phyloP scores from a whole-genome alignment of 73 alveolate genomes.

The Tetrahymena malaccensis region DNA sequence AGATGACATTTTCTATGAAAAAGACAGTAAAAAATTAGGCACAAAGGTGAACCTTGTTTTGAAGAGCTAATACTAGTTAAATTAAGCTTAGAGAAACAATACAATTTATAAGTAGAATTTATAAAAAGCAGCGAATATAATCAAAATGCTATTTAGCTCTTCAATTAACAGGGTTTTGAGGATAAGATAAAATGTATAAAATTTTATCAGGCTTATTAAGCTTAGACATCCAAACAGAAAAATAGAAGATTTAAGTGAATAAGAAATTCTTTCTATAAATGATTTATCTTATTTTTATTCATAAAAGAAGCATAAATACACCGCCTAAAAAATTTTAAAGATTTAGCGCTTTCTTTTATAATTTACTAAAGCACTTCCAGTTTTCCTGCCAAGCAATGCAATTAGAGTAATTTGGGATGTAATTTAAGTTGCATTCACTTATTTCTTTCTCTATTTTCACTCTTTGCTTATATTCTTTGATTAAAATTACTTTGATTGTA shows the following conservation, averaged over 20 bases:
- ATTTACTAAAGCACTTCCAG: neutral
- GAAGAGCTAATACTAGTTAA: neutral
- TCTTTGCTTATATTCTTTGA: neutral
- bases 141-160: neutral
- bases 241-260: neutral
- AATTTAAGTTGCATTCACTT: neutral
- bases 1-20: neutral
- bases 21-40: neutral
- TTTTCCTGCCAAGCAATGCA: neutral
- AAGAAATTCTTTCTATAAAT: neutral
- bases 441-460: neutral
- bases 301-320: too few relatives aligned
- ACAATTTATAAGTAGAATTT: neutral
- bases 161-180: neutral
- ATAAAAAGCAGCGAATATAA: neutral
- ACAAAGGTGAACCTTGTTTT: neutral
- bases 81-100: too few relatives aligned
- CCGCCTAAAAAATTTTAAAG: neutral
- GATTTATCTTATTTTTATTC: neutral
- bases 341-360: too few relatives aligned
- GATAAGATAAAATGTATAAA: neutral
- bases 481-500: neutral
- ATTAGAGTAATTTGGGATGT: neutral
- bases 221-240: neutral
- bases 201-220: neutral